Conservation (phyloP, 768 basidiomycete species). For the Russula sp. region DNA sequence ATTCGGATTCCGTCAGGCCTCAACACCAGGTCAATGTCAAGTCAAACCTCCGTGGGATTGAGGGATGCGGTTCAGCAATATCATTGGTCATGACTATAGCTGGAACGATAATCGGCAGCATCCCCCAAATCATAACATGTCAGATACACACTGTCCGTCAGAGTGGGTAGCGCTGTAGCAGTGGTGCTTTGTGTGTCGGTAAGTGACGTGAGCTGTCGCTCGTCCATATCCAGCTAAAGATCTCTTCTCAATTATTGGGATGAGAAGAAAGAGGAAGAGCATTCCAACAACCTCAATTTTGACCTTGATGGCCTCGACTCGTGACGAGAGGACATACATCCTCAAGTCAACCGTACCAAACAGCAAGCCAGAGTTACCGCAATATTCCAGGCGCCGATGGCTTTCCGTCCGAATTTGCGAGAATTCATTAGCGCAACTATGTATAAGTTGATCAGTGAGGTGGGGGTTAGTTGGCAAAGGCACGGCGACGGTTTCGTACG, state of each 20-base stretch:
- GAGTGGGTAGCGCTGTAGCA: too few relatives aligned
- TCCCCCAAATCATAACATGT: too few relatives aligned
- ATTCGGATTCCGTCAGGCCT: too few relatives aligned
- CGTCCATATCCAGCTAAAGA: not conserved
- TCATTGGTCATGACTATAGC: too few relatives aligned
- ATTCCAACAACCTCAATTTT: not conserved
- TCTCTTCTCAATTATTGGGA: not conserved
- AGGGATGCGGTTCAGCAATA: too few relatives aligned
- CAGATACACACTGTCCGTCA: too few relatives aligned
- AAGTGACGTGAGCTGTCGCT: not conserved
- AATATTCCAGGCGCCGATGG: not conserved
- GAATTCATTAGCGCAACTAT: not conserved
- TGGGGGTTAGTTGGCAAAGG: too few relatives aligned
- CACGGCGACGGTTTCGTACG: not conserved
- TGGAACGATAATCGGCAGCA: too few relatives aligned
- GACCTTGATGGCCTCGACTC: not conserved
- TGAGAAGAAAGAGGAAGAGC: not conserved
- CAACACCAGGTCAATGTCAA: too few relatives aligned
- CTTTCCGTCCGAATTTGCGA: slow-evolving; percentile 10
- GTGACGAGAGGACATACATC: slow-evolving; percentile 1
- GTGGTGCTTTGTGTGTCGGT: too few relatives aligned
- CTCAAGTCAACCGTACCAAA: slow-evolving; percentile 3
- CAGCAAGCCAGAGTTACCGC: slow-evolving; percentile 8
- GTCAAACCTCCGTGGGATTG: too few relatives aligned
- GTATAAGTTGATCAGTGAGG: not conserved